Evolutionary conservation across 805 yeast species (phyloP).

Genomic region (Metschnikowia koreensis): DNA sequence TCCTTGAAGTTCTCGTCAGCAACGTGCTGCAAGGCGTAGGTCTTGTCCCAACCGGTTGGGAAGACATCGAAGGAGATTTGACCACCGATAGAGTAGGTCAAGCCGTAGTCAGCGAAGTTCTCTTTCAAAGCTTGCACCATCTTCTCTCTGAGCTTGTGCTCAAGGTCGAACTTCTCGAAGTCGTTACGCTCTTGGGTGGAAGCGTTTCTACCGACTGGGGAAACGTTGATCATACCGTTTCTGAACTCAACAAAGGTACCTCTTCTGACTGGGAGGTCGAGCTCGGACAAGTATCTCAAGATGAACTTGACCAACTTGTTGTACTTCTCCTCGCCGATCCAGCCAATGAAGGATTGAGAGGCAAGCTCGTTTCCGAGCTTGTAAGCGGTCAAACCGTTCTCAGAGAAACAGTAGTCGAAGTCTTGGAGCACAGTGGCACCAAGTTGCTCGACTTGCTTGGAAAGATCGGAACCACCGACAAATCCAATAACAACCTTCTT

Average conservation of each 20-base stretch:
- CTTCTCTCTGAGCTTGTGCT: slow-evolving; percentile 75
- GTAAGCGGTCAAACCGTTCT: slow-evolving; percentile 98
- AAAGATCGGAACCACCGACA: slow-evolving; percentile 95
- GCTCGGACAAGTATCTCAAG: slow-evolving; percentile 75
- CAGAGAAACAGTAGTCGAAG: slow-evolving; percentile 95
- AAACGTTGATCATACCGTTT: slow-evolving; percentile 98
- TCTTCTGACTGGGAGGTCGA: slow-evolving; percentile 94
- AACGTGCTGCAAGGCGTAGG: slow-evolving; percentile 94
- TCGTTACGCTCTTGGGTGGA: slow-evolving; percentile 91
- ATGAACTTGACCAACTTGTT: slow-evolving; percentile 84
- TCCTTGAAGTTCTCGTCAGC: slow-evolving; percentile 77
- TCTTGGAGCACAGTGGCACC: slow-evolving; percentile 73
- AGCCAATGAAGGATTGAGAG: slow-evolving; percentile 87
- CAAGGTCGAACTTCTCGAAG: slow-evolving; percentile 80
- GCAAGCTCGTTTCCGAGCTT: slow-evolving; percentile 84
- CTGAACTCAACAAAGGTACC: slow-evolving; percentile 99
- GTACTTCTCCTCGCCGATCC: slow-evolving; percentile 96
- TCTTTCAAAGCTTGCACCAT: slow-evolving; percentile 83
- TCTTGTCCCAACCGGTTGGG: slow-evolving; percentile 99
- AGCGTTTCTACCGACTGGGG: slow-evolving; percentile 98
- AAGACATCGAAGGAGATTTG: slow-evolving; percentile 98
- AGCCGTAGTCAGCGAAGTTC: slow-evolving; percentile 76
- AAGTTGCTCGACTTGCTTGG: slow-evolving; percentile 94
- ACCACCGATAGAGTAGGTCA: slow-evolving; percentile 98
- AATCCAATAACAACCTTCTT: slow-evolving; percentile 93